Evolutionary conservation across 768 basidiomycete genomes (phyloP).

Genomic region (Boletus eberwhitei): DNA sequence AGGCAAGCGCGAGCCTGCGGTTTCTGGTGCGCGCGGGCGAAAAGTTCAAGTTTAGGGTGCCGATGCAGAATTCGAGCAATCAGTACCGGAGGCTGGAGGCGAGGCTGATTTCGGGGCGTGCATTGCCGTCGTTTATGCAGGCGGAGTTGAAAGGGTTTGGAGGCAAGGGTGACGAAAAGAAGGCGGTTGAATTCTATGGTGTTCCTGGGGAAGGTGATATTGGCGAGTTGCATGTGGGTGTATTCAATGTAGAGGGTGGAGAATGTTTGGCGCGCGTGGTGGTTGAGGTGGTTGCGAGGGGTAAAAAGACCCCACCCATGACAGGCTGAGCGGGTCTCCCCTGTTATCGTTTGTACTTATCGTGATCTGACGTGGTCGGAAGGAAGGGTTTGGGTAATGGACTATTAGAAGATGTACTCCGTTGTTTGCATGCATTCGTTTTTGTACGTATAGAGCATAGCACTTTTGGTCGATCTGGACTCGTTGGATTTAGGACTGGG

Average conservation of each 20-base stretch:
- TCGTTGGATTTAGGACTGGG: neutral
- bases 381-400: neutral
- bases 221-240: constrained; percentile 52
- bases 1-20: constrained; percentile 27
- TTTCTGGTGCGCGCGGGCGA: constrained; percentile 57
- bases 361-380: constrained; percentile 5
- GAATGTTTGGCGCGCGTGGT: constrained; percentile 52
- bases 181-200: constrained; percentile 56
- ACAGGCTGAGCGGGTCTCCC: constrained; percentile 27
- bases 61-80: constrained; percentile 32
- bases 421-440: constrained; percentile 20
- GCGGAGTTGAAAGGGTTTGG: constrained; percentile 43
- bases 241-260: constrained; percentile 49
- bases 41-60: constrained; percentile 55
- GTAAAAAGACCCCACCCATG: constrained; percentile 25
- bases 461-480: constrained; percentile 1
- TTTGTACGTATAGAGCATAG: constrained; percentile 18
- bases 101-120: constrained; percentile 47
- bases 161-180: constrained; percentile 38
- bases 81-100: constrained; percentile 42
- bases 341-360: constrained; percentile 9
- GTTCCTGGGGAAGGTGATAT: constrained; percentile 47
- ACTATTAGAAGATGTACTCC: constrained; percentile 12
- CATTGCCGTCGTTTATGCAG: constrained; percentile 55
- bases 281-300: constrained; percentile 50